phyloP scores from a whole-genome alignment of 2,329 filamentous ascomycete genomes.

The Didymella arachidicola region DNA sequence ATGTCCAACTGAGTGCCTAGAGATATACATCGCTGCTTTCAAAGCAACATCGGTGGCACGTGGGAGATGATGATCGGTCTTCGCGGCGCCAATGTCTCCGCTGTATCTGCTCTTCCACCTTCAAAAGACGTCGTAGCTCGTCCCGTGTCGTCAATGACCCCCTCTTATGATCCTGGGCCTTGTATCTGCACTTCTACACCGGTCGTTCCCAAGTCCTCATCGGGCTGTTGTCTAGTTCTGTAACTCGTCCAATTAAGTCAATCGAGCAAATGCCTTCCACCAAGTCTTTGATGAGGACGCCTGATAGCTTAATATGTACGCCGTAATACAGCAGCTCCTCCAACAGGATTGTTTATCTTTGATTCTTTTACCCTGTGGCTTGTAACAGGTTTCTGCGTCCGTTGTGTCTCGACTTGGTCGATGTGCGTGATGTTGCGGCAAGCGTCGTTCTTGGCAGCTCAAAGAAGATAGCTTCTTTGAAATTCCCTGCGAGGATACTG shows the following conservation, averaged over 20 bases:
- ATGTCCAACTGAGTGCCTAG: not conserved
- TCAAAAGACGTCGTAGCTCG: not conserved
- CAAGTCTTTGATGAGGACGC: not conserved
- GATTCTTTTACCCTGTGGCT: not conserved
- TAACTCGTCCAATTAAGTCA: not conserved
- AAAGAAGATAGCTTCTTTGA: not conserved
- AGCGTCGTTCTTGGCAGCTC: not conserved
- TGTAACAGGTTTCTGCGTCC: not conserved
- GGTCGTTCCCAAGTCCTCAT: not conserved
- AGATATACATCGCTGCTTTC: not conserved
- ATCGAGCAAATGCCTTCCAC: not conserved
- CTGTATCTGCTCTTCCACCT: not conserved
- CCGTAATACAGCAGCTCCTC: not conserved
- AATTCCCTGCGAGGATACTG: not conserved
- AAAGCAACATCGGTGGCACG: too few species aligned
- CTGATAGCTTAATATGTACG: not conserved
- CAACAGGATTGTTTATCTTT: not conserved
- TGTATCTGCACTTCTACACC: not conserved
- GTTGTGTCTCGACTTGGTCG: not conserved
- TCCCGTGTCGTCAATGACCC: not conserved
- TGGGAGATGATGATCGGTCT: too few species aligned
- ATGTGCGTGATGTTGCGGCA: not conserved
- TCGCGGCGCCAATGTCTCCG: too few species aligned
- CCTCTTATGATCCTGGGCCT: not conserved
- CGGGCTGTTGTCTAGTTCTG: not conserved